A percentile compares a stretch with the other conserved stretches of the same genome.
These are phyloP conservation scores for Uronychia setigera DNA, from an alignment of 73 alveolate genomes.

Conservation along the genomic window DNA sequence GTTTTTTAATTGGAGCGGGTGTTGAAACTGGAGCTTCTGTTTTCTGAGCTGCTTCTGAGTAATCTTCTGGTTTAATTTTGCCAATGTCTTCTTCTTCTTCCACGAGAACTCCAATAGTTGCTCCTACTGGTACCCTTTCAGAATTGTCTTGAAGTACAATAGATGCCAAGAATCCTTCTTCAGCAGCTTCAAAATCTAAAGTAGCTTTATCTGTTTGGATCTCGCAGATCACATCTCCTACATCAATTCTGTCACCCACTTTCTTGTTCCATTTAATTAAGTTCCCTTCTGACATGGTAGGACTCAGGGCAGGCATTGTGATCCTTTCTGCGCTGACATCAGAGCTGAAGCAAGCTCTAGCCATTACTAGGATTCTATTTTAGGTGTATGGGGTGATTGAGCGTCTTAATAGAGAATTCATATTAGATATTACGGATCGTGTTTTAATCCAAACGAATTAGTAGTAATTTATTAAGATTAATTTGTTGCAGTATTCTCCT, in stretches of 20 bases:
- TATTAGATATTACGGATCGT: neutral
- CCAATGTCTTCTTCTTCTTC: constrained; percentile 47
- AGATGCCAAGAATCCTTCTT: constrained; percentile 55
- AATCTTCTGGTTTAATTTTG: constrained; percentile 3
- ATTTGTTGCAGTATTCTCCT: too few relatives aligned
- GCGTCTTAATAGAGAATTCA: neutral
- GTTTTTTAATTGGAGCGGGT: neutral
- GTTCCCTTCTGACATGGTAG: constrained; percentile 59
- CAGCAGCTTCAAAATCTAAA: constrained; percentile 42
- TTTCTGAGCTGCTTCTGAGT: neutral
- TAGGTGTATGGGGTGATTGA: neutral
- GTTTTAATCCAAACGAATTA: neutral
- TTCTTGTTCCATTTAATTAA: constrained; percentile 47
- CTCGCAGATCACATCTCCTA: constrained; percentile 57
- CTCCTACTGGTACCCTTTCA: constrained; percentile 17
- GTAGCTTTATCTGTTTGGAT: constrained; percentile 63
- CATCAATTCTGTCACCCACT: constrained; percentile 48
- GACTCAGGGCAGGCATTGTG: constrained; percentile 57
- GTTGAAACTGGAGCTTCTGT: neutral
- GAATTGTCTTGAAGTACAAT: constrained; percentile 25
- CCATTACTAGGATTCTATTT: neutral
- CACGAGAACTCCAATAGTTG: constrained; percentile 37
- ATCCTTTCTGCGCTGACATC: neutral
- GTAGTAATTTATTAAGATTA: neutral
- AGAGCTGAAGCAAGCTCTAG: too few relatives aligned